Percentiles rank a stretch among this genome's conserved stretches.
Conservation (phyloP, 2,329 filamentous ascomycete species). For the Tolypocladium nubicola region DNA sequence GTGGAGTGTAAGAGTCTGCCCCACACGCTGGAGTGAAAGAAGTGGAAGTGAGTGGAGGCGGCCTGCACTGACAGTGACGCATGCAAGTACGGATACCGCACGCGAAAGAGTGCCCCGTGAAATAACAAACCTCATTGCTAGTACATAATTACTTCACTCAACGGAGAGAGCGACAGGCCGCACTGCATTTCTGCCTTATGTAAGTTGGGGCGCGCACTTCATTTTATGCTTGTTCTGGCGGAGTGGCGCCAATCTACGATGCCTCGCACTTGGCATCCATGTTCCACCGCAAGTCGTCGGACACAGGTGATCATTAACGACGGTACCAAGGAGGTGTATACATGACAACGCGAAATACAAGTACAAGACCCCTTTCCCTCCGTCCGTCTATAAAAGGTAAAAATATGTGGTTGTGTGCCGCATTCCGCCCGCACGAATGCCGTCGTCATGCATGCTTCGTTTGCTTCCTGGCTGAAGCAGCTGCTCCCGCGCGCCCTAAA, state of each 20-base stretch:
- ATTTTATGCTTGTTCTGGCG: neutral
- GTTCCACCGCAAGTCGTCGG: neutral
- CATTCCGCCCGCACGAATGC: conserved; percentile 8
- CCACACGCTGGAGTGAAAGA: neutral
- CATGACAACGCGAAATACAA: conserved; percentile 29
- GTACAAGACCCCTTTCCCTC: conserved; percentile 25
- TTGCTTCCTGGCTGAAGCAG: conserved; percentile 1
- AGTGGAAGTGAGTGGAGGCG: neutral
- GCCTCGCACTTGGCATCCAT: neutral
- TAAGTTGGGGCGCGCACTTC: neutral
- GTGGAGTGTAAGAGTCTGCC: neutral
- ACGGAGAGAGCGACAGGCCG: too few relatives aligned
- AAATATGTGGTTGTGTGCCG: conserved; percentile 10
- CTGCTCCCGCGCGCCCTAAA: conserved; percentile 1
- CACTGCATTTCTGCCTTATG: neutral
- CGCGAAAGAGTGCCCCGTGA: neutral
- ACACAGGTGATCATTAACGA: conserved; percentile 5
- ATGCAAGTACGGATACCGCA: neutral
- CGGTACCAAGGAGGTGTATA: conserved; percentile 20
- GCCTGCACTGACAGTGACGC: neutral
- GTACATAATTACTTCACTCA: neutral
- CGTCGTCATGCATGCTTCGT: conserved; percentile 7
- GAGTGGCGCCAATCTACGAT: neutral
- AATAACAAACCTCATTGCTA: neutral
- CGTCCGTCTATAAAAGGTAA: conserved; percentile 23